These are phyloP conservation scores for Claviceps sp. DNA, from an alignment of 2,329 filamentous ascomycete species.

Conservation along the genomic window DNA sequence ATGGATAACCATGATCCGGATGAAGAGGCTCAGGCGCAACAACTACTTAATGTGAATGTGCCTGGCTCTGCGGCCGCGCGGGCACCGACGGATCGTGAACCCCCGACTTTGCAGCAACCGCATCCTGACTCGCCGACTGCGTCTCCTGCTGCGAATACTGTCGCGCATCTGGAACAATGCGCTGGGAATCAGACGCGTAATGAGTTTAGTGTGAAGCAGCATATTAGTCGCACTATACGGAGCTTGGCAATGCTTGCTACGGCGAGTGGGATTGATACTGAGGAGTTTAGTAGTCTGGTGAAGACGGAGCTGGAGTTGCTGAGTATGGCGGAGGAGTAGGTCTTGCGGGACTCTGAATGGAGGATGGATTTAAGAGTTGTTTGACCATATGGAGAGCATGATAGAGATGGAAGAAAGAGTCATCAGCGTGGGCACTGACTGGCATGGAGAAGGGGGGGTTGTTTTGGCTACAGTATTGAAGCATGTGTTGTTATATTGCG, in stretches of 20 bases:
- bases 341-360: too few relatives aligned
- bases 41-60: slow-evolving; percentile 19
- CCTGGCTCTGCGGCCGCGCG: slow-evolving; percentile 11
- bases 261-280: slow-evolving; percentile 57
- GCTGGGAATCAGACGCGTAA: slow-evolving; percentile 45
- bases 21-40: slow-evolving; percentile 34
- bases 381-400: too few relatives aligned
- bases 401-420: too few relatives aligned
- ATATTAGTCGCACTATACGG: slow-evolving; percentile 65
- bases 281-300: slow-evolving; percentile 63
- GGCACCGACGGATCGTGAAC: slow-evolving; percentile 8
- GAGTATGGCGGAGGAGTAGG: slow-evolving; percentile 49
- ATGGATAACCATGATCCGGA: slow-evolving; percentile 75
- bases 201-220: slow-evolving; percentile 65
- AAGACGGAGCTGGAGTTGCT: slow-evolving; percentile 59
- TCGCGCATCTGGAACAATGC: slow-evolving; percentile 48
- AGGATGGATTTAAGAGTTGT: too few relatives aligned
- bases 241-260: slow-evolving; percentile 60
- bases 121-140: slow-evolving; percentile 45
- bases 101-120: slow-evolving; percentile 32
- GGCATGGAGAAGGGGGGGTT: too few relatives aligned
- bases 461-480: too few relatives aligned
- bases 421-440: too few relatives aligned
- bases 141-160: slow-evolving; percentile 40
- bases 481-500: too few relatives aligned